A percentile compares a stretch with the other conserved stretches of the same genome.
These are phyloP conservation scores for Pholiota adiposa DNA, from an alignment of 1,284 basidiomycete species.

Conservation along the genomic window DNA sequence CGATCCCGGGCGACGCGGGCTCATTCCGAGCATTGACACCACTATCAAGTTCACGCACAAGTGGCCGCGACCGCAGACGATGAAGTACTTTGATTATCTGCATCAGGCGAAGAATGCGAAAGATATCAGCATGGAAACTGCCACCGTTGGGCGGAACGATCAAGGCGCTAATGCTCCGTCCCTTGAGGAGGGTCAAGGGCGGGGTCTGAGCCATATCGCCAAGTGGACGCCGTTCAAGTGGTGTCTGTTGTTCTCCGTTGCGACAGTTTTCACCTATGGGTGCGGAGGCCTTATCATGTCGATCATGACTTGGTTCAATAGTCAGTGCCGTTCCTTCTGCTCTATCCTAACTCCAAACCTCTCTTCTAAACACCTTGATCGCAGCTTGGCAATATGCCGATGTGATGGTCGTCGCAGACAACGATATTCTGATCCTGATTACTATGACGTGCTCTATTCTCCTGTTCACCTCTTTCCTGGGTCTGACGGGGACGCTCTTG, in stretches of 20 bases:
- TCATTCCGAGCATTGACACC: conserved; percentile 35
- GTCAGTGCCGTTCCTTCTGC: conserved; percentile 37
- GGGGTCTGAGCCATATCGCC: conserved; percentile 40
- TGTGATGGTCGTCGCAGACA: conserved; percentile 58
- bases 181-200: conserved; percentile 43
- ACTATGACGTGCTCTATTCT: conserved; percentile 63
- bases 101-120: conserved; percentile 9
- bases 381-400: conserved; percentile 56
- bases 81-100: conserved; percentile 28
- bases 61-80: conserved; percentile 50
- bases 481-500: conserved; percentile 69
- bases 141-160: conserved; percentile 3
- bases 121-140: neutral
- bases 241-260: conserved; percentile 55
- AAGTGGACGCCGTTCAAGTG: conserved; percentile 63
- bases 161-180: conserved; percentile 27
- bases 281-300: conserved; percentile 47
- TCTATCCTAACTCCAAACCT: neutral
- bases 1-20: conserved; percentile 28
- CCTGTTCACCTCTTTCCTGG: conserved; percentile 66
- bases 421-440: conserved; percentile 63
- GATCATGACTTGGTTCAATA: conserved; percentile 61
- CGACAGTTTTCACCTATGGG: conserved; percentile 55
- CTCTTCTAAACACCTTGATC: neutral
- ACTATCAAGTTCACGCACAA: conserved; percentile 55